phyloP scores from a whole-genome alignment of 1,139 yeast genomes.

The Kurtzmaniella quercitrusa region DNA sequence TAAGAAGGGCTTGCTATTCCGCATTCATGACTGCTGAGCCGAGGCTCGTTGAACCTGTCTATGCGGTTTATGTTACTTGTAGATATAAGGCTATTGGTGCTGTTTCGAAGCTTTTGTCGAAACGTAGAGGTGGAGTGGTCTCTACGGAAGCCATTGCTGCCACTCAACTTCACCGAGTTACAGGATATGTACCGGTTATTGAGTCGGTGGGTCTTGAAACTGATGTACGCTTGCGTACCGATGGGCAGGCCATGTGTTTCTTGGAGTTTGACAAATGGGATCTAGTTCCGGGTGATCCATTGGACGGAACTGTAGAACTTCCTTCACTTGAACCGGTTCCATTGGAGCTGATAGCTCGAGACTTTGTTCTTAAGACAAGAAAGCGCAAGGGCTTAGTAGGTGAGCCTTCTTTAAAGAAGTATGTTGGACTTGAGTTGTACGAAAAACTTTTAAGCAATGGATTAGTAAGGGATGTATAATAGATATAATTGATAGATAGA shows the following conservation, averaged over 20 bases:
- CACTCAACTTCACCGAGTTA: conserved; percentile 60
- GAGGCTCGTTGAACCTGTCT: conserved; percentile 76
- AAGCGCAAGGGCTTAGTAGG: conserved; percentile 80
- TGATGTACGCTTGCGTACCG: conserved; percentile 71
- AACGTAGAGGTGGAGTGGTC: conserved; percentile 59
- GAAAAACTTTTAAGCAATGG: conserved; percentile 51
- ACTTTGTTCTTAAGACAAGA: conserved; percentile 85
- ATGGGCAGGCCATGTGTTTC: conserved; percentile 73
- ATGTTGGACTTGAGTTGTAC: conserved; percentile 60
- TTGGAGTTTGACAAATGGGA: conserved; percentile 70
- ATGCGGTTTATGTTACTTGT: conserved; percentile 58
- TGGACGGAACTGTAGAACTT: conserved; percentile 59
- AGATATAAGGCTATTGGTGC: conserved; percentile 40
- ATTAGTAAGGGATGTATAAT: conserved; percentile 20
- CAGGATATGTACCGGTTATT: conserved; percentile 76
- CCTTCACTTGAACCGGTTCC: conserved; percentile 78
- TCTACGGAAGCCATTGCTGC: conserved; percentile 61
- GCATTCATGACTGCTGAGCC: conserved; percentile 81
- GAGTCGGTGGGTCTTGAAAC: conserved; percentile 89
- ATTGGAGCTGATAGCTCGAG: conserved; percentile 68
- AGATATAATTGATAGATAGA: background rate
- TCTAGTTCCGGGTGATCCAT: conserved; percentile 86
- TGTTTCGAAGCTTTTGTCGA: conserved; percentile 48
- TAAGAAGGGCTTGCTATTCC: conserved; percentile 79
- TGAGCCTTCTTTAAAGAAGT: conserved; percentile 70